These are phyloP conservation scores for Aspergillus neoniger DNA, from an alignment of 2,329 filamentous ascomycete species.

Conservation along the genomic window DNA sequence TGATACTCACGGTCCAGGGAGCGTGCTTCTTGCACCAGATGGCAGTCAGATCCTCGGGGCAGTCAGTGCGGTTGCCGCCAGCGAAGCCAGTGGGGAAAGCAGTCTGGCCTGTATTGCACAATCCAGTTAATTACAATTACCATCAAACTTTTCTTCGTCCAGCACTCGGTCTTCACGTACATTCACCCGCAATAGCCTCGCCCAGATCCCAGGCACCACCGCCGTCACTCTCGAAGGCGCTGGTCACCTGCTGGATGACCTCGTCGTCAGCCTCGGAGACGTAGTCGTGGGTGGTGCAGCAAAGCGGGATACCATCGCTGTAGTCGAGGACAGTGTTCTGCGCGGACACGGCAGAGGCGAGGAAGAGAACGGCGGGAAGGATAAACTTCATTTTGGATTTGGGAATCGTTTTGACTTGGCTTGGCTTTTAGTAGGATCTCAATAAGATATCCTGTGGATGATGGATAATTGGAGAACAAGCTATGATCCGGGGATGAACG, in stretches of 20 bases:
- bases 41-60: neutral
- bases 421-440: too few relatives aligned
- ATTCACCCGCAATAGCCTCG: constrained; percentile 5
- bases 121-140: too few relatives aligned
- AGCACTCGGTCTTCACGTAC: neutral
- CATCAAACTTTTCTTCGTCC: too few relatives aligned
- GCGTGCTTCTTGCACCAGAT: constrained; percentile 8
- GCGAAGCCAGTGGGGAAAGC: constrained; percentile 3
- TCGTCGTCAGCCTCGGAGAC: neutral
- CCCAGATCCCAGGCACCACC: constrained; percentile 6
- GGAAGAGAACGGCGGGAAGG: neutral
- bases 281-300: constrained; percentile 3
- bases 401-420: neutral
- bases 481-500: too few relatives aligned
- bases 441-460: too few relatives aligned
- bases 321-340: constrained; percentile 2
- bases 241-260: constrained; percentile 5
- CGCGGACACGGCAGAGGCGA: neutral
- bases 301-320: constrained; percentile 6
- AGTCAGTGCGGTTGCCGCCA: neutral
- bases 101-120: neutral
- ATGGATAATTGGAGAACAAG: too few relatives aligned
- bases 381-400: neutral
- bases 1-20: neutral
- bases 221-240: constrained; percentile 2